Conservation (phyloP, 1,139 yeast species). For the Debaryomyces udenii region DNA sequence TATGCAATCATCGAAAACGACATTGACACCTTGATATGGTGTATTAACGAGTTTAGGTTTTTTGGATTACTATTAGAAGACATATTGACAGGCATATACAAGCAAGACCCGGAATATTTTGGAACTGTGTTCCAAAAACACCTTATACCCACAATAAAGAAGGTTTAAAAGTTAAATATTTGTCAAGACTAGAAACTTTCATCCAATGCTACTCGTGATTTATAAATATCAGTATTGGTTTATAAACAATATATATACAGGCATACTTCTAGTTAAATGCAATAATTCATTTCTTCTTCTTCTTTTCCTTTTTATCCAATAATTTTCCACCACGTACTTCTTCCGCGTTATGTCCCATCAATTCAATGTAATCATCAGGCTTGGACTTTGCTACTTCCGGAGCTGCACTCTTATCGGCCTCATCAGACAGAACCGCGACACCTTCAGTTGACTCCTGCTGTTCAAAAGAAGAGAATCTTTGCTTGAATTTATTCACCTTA, state of each 20-base stretch:
- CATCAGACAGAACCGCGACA: constrained; percentile 20
- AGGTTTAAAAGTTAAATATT: no score
- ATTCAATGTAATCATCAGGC: constrained; percentile 61
- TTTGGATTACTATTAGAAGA: constrained; percentile 34
- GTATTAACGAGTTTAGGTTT: constrained; percentile 33
- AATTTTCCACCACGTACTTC: constrained; percentile 68
- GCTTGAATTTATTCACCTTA: constrained; percentile 80
- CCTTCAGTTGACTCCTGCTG: constrained; percentile 20
- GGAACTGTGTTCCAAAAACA: constrained; percentile 7
- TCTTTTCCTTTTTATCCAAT: constrained; percentile 50
- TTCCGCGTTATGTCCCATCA: constrained; percentile 64
- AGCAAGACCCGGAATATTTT: constrained; percentile 5
- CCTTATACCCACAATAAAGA: neutral
- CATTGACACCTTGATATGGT: constrained; percentile 31
- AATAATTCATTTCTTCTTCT: constrained; percentile 28
- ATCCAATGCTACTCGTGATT: neutral
- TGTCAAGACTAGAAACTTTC: no score
- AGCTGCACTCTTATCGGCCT: constrained; percentile 13
- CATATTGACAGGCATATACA: constrained; percentile 13
- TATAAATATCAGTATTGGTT: neutral
- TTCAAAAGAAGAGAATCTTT: constrained; percentile 65
- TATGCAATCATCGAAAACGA: constrained; percentile 31
- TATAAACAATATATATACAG: constrained; percentile 22
- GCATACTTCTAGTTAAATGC: constrained; percentile 6
- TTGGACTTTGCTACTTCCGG: constrained; percentile 19